A percentile compares a stretch with the other conserved stretches of the same genome.
Conservation (phyloP, 768 basidiomycete species). For the Boletus fagicola region DNA sequence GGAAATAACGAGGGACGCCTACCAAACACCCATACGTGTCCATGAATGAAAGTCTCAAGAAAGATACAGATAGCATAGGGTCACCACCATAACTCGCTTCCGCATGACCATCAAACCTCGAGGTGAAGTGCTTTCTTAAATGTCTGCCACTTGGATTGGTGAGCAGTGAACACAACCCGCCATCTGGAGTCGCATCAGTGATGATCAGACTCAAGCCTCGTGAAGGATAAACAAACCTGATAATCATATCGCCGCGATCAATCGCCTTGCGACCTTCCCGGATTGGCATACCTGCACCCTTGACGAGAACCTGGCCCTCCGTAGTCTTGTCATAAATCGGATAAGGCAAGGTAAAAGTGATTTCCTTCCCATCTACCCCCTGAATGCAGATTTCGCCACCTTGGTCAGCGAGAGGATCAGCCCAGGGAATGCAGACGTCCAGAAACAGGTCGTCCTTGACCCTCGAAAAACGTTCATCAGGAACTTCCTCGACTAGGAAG, state of each 20-base stretch:
- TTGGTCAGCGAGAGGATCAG: conserved; percentile 44
- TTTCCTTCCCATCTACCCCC: conserved; percentile 58
- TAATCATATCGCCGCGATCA: conserved; percentile 61
- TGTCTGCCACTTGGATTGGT: conserved; percentile 34
- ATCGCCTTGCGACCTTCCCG: conserved; percentile 49
- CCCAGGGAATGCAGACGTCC: conserved; percentile 56
- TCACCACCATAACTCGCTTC: conserved; percentile 14
- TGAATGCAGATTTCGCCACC: conserved; percentile 51
- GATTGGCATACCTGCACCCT: conserved; percentile 70
- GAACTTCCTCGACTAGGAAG: conserved; percentile 60
- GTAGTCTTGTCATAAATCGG: conserved; percentile 47
- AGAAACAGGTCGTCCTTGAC: conserved; percentile 55
- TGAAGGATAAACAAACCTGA: conserved; percentile 43
- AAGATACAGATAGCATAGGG: conserved; percentile 20
- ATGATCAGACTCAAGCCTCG: conserved; percentile 1
- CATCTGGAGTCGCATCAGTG: conserved; percentile 20
- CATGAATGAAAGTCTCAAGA: conserved; percentile 19
- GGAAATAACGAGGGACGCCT: conserved; percentile 8
- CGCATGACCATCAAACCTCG: conserved; percentile 20
- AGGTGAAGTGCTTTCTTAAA: conserved; percentile 31
- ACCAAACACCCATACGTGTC: conserved; percentile 14
- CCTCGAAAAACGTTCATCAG: conserved; percentile 56
- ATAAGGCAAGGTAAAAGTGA: conserved; percentile 51
- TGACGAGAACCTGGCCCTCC: conserved; percentile 49
- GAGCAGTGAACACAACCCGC: conserved; percentile 32